These are phyloP conservation scores for Artemisia argyi DNA, from an alignment of 129 eudicot genomes.

Conservation along the genomic window DNA sequence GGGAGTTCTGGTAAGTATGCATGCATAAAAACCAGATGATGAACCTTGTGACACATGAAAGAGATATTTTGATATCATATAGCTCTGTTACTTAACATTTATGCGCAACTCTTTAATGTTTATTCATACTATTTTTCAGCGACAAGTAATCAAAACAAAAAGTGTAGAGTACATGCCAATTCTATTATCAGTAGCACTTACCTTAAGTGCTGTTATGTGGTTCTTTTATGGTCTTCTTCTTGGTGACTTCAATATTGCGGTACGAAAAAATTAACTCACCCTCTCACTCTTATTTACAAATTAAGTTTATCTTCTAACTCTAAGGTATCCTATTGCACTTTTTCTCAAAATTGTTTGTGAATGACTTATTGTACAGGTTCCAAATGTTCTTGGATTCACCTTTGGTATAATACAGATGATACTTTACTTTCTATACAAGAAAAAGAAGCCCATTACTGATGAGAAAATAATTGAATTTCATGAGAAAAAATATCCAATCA, in stretches of 20 bases:
- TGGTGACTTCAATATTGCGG: slow-evolving; percentile 66
- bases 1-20: slow-evolving; percentile 48
- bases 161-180: slow-evolving; percentile 93
- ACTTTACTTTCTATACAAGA: slow-evolving; percentile 39
- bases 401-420: slow-evolving; percentile 65
- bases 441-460: slow-evolving; percentile 31
- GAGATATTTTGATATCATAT: neutral
- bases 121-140: slow-evolving; percentile 33
- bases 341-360: neutral
- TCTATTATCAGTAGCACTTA: slow-evolving; percentile 66
- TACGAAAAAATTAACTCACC: slow-evolving; percentile 29
- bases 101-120: neutral
- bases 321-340: too few relatives aligned
- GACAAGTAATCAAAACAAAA: slow-evolving; percentile 75
- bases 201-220: slow-evolving; percentile 85
- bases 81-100: neutral
- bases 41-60: neutral
- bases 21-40: neutral
- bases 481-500: slow-evolving; percentile 22
- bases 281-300: neutral
- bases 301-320: neutral
- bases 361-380: slow-evolving; percentile 25
- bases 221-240: slow-evolving; percentile 74
- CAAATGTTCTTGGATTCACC: slow-evolving; percentile 59
- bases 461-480: slow-evolving; percentile 23